phyloP scores from a whole-genome alignment of 257 asterid species.

The Jacaranda copaia region DNA sequence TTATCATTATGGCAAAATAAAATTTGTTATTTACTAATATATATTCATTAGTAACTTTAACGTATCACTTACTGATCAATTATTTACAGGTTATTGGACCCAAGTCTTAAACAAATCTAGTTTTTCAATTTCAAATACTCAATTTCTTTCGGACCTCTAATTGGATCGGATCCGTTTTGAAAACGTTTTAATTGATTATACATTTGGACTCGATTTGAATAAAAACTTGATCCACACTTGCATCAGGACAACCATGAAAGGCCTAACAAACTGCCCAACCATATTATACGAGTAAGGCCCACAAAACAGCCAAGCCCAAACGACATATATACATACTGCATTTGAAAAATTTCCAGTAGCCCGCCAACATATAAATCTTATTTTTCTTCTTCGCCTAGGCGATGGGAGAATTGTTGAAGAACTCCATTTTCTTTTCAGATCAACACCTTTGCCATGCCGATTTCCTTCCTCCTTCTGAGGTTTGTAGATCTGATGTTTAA shows the following conservation, averaged over 20 bases:
- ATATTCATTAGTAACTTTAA: too few relatives aligned
- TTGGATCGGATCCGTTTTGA: too few relatives aligned
- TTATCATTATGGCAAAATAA: too few relatives aligned
- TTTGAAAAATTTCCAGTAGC: constrained; percentile 21
- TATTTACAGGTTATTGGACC: too few relatives aligned
- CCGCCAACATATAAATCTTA: constrained; percentile 12
- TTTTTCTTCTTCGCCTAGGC: constrained; percentile 11
- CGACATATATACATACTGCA: neutral
- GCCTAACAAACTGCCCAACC: neutral
- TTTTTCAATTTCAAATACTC: too few relatives aligned
- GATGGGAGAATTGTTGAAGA: constrained; percentile 74
- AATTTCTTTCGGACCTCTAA: too few relatives aligned
- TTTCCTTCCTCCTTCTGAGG: constrained; percentile 75
- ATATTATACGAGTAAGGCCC: constrained; percentile 13
- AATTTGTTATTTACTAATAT: too few relatives aligned
- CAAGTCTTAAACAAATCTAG: too few relatives aligned
- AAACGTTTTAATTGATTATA: too few relatives aligned
- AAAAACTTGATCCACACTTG: too few relatives aligned
- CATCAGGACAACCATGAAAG: neutral
- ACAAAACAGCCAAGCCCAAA: neutral
- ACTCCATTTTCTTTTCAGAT: constrained; percentile 83
- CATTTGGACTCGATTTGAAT: too few relatives aligned
- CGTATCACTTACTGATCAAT: too few relatives aligned
- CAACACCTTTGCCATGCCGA: constrained; percentile 84
- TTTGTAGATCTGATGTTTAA: neutral